phyloP scores from a whole-genome alignment of 768 basidiomycete genomes.

The Naematelia aurantialba region DNA sequence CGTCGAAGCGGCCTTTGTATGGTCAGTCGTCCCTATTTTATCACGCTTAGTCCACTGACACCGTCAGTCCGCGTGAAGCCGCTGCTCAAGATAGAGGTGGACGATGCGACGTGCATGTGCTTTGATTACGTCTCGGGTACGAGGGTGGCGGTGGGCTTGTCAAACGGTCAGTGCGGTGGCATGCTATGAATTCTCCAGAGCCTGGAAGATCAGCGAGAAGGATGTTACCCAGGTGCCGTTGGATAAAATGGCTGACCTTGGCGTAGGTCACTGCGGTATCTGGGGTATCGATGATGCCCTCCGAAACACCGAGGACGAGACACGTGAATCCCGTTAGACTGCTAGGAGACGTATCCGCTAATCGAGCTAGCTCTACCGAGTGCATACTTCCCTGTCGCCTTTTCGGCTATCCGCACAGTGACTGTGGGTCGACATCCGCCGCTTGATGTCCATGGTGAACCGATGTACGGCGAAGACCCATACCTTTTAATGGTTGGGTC shows the following conservation, averaged over 20 bases:
- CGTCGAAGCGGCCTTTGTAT: not conserved
- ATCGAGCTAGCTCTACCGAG: conserved; percentile 22
- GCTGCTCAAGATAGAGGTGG: conserved; percentile 66
- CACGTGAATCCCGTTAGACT: too few species aligned
- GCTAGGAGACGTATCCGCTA: too few species aligned
- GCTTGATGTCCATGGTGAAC: conserved; percentile 13
- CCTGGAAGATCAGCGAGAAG: not conserved
- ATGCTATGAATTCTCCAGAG: not conserved
- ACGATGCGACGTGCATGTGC: conserved; percentile 70
- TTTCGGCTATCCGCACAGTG: conserved; percentile 23
- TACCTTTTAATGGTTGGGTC: conserved; percentile 19
- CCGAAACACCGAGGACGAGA: conserved; percentile 7
- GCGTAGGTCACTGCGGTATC: conserved; percentile 44
- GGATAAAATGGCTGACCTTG: too few species aligned
- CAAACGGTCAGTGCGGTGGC: conserved; percentile 63
- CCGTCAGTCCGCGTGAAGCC: conserved; percentile 56
- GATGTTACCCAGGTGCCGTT: not conserved
- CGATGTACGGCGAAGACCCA: conserved; percentile 25
- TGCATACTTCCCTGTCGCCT: conserved; percentile 20
- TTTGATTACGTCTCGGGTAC: conserved; percentile 90
- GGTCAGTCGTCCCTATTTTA: not conserved
- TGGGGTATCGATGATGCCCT: conserved; percentile 46
- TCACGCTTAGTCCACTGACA: conserved; percentile 31
- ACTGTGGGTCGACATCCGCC: conserved; percentile 20
- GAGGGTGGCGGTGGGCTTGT: conserved; percentile 72